phyloP scores from a whole-genome alignment of 331 rosid genomes.

The Ulmus americana region DNA sequence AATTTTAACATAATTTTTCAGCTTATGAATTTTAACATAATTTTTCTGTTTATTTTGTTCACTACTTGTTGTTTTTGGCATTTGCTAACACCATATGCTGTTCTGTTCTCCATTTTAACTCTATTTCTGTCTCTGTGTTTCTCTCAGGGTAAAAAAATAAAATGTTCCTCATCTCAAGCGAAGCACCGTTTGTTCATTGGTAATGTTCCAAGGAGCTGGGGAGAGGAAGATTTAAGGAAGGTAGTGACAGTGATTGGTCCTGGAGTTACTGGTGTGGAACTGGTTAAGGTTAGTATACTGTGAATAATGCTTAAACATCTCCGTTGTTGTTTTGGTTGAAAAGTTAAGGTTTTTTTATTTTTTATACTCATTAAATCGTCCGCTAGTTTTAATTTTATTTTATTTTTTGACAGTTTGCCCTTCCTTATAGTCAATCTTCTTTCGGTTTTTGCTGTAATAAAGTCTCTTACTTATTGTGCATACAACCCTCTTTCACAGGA shows the following conservation, averaged over 20 bases:
- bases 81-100: background rate
- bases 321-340: constrained; percentile 10
- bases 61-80: background rate
- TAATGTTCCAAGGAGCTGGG: constrained; percentile 90
- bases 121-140: background rate
- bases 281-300: constrained; percentile 62
- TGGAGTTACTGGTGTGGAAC: constrained; percentile 73
- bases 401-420: background rate
- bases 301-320: background rate
- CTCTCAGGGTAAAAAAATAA: constrained; percentile 70
- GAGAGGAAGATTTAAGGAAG: constrained; percentile 72
- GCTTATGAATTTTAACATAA: background rate
- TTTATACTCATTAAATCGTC: background rate
- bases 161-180: constrained; percentile 87
- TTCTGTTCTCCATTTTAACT: constrained; percentile 9
- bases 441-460: background rate
- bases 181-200: constrained; percentile 95
- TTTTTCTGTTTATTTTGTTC: background rate
- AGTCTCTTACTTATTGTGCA: constrained; percentile 9
- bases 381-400: background rate
- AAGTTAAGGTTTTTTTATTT: constrained; percentile 1
- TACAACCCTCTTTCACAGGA: constrained; percentile 53
- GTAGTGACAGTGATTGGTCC: constrained; percentile 71
- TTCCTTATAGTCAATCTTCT: background rate
- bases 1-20: background rate